Evolutionary conservation across 1,284 basidiomycete species (phyloP).

Genomic region (Cutaneotrichosporon dermatis): DNA sequence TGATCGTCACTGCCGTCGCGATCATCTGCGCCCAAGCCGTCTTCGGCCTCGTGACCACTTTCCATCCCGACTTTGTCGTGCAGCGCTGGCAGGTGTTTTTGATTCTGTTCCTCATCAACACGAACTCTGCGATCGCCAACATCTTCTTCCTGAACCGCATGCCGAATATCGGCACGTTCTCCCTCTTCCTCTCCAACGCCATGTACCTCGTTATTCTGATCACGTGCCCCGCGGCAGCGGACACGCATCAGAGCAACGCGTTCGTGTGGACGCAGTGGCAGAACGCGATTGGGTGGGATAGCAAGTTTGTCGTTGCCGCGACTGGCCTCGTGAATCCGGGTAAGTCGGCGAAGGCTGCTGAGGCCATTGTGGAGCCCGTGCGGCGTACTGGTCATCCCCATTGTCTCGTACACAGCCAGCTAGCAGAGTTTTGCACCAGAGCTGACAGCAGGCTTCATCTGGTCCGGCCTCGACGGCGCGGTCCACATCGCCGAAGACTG

Average conservation of each 20-base stretch:
- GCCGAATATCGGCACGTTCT: conserved; percentile 16
- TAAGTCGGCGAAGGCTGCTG: neutral
- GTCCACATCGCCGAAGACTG: conserved; percentile 19
- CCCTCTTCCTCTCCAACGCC: conserved; percentile 14
- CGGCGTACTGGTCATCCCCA: too few species aligned
- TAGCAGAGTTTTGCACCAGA: too few species aligned
- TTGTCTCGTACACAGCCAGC: too few species aligned
- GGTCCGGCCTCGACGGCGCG: conserved; percentile 14
- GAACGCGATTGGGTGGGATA: conserved; percentile 11
- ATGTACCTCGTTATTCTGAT: conserved; percentile 13
- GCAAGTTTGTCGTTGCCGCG: conserved; percentile 16
- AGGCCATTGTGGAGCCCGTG: too few species aligned
- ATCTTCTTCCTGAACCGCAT: conserved; percentile 12
- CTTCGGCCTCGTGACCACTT: conserved; percentile 16
- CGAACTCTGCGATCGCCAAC: conserved; percentile 17
- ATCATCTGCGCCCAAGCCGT: conserved; percentile 20
- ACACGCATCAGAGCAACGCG: conserved; percentile 7
- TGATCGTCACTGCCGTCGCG: conserved; percentile 20
- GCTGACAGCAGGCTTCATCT: conserved; percentile 10
- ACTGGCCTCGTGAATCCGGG: conserved; percentile 18
- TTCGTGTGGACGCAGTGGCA: conserved; percentile 13
- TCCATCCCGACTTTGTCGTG: conserved; percentile 16
- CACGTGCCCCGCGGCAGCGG: conserved; percentile 18
- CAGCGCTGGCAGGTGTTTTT: conserved; percentile 25
- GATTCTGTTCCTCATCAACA: conserved; percentile 16